Evolutionary conservation across 306 rosid species (phyloP).

Genomic region (Trifolium pratense): DNA sequence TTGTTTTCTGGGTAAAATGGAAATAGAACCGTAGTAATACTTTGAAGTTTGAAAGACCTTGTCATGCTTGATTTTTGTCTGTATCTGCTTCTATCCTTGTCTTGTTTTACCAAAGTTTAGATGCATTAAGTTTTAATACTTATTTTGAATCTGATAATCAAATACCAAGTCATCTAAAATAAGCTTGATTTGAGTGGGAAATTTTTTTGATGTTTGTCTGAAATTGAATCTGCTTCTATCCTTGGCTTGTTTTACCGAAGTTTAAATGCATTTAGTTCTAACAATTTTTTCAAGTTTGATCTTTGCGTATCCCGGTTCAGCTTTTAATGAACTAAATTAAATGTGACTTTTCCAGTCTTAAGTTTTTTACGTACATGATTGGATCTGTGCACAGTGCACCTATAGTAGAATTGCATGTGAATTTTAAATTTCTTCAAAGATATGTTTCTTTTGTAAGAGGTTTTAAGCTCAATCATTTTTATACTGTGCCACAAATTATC

Average conservation of each 20-base stretch:
- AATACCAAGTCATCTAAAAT: neutral
- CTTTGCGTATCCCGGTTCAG: slow-evolving; percentile 13
- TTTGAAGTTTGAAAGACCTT: slow-evolving; percentile 9
- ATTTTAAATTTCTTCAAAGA: slow-evolving; percentile 3
- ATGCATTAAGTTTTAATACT: slow-evolving; percentile 13
- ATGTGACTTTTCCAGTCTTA: neutral
- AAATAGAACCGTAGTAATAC: neutral
- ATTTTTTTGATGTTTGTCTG: neutral
- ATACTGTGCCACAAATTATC: slow-evolving; percentile 19
- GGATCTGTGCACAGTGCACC: slow-evolving; percentile 10
- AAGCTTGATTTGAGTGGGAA: too few relatives aligned
- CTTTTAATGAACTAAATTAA: neutral
- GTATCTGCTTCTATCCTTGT: slow-evolving; percentile 12
- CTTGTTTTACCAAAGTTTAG: slow-evolving; percentile 21
- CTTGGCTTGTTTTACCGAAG: neutral
- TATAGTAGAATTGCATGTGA: neutral
- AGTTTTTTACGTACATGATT: neutral
- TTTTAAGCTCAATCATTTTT: slow-evolving; percentile 11
- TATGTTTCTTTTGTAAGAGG: slow-evolving; percentile 17
- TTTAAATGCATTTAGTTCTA: neutral
- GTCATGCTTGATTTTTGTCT: slow-evolving; percentile 23
- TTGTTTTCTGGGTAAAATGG: neutral
- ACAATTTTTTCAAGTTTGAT: neutral
- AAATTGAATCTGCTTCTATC: neutral
- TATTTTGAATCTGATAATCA: neutral